Evolutionary conservation across 805 yeast genomes (phyloP), one percentile per base, ranked within the genome.

Genomic region (Komagataella mondaviorum): DNA sequence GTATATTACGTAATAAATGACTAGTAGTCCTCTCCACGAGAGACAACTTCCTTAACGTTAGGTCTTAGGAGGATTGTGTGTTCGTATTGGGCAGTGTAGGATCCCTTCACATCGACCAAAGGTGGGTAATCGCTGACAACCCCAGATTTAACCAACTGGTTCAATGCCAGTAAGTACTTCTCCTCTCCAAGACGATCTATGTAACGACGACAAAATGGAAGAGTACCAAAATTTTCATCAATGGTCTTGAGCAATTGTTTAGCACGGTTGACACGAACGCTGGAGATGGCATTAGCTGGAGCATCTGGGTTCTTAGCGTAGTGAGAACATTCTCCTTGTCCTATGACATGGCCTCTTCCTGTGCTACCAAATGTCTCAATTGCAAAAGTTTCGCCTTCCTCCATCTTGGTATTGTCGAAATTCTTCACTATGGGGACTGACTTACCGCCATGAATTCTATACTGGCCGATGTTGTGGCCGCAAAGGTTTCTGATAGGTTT

Each of bases 351-450:
- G 44, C 98, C 99, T 53, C 85, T 78, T 55, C 99, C 99, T 1
- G 99, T 93, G 47, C 96, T 79, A 10, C 99, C 99, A 63, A 93
- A 93, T 2, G 99, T 93, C 70, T 93, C 99, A 62, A 93, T 91
- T 54, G 99, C 99, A 73, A 88, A 91, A 2, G 88, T 83, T 67
- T 93, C 99, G 56, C 96, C 96, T 71, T 93, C 99, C 67, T 93
- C 99, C 96, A 93, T 91, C 75, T 91, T 91, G 8, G 98, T 93
- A 66, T 78, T 78, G 65, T 93, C 99, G 6, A 89, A 91, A 60
- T 87, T 87, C 60, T 90, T 85, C 43, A 93, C 96, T 60, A 93
- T 93, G 16, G 99, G 99, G 48, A 93, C 98, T 23, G 95, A 82
- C 67, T 93, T 93, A 56, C 96, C 97, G 46, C 90, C 93, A 67